Percentiles rank a stretch among this genome's conserved stretches.
Conservation (phyloP, 2,329 filamentous ascomycete genomes). For the Cladosporium phlei region DNA sequence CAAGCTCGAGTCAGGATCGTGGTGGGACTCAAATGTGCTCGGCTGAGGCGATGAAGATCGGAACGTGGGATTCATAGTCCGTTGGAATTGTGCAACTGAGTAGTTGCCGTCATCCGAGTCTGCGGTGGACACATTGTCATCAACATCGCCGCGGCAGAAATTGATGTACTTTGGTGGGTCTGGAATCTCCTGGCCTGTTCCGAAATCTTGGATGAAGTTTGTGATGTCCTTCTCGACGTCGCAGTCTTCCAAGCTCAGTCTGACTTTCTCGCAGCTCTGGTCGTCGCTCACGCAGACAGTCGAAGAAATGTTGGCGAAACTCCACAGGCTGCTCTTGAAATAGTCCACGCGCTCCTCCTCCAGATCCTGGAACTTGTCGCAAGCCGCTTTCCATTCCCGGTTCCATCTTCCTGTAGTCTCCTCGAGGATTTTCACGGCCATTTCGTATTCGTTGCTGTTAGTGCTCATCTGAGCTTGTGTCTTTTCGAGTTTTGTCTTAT, state of each 20-base stretch:
- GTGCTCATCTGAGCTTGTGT: slow-evolving; percentile 91
- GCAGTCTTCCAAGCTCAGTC: slow-evolving; percentile 86
- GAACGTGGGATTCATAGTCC: slow-evolving; percentile 93
- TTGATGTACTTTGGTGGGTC: slow-evolving; percentile 98
- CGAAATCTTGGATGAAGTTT: slow-evolving; percentile 78
- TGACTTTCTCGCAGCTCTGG: slow-evolving; percentile 88
- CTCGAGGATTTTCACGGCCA: slow-evolving; percentile 85
- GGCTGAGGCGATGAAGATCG: slow-evolving; percentile 94
- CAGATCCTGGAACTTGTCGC: slow-evolving; percentile 97
- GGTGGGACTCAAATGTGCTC: slow-evolving; percentile 85
- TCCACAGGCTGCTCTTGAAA: slow-evolving; percentile 96
- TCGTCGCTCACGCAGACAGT: slow-evolving; percentile 98
- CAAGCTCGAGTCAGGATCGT: slow-evolving; percentile 73
- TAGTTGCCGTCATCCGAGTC: slow-evolving; percentile 82
- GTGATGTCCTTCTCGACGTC: slow-evolving; percentile 95
- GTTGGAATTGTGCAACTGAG: slow-evolving; percentile 90
- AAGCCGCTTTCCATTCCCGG: slow-evolving; percentile 94
- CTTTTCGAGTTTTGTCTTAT: slow-evolving; percentile 98
- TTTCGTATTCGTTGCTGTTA: slow-evolving; percentile 90
- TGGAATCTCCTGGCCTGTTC: slow-evolving; percentile 95
- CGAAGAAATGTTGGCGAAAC: slow-evolving; percentile 93
- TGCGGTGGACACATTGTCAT: slow-evolving; percentile 71
- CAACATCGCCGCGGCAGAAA: slow-evolving; percentile 82
- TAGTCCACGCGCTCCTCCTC: slow-evolving; percentile 97
- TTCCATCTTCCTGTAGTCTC: slow-evolving; percentile 97